Evolutionary conservation across 2,329 filamentous ascomycete species (phyloP), one percentile per base, ranked within the genome.

Genomic region (Neonectria sp.): DNA sequence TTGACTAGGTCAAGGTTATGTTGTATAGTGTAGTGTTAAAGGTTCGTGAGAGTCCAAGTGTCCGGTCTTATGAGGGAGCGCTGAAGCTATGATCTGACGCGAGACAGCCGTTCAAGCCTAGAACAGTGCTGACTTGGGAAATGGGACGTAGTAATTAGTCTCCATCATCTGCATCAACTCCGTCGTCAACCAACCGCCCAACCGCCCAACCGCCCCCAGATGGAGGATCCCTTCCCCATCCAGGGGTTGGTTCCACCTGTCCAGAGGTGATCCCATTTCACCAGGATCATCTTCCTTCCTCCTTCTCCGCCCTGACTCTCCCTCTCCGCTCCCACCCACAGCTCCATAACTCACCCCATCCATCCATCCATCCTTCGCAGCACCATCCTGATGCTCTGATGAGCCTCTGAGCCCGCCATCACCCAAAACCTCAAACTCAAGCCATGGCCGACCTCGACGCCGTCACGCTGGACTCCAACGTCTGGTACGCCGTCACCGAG

Each of bases 401-500:
- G 21, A 40, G 37, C 37, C 37, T 40, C 33, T 1, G 7, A 29
- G 27, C 33, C 11, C 33, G 33, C 11, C 33, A 13, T 35, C 33
- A 35, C 11, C 33, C 13, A 35, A 29, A 21, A 21, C 21, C 21
- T 29, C 31, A 4, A 24, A 17, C 55, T 11, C 27, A 25, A 48
- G 37, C 12, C 55, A 64, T 64, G 55, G 29, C 52, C 57, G 45
- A 68, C 48, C 67, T 71, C 70, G 69, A 66, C 12, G 68, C 73
- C 24, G 75, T 68, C n/a, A 74, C 74, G 43, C 61, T 82, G 40
- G 76, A 82, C 71, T 52, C 75, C 12, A 81, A 82, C 57, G 76
- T 68, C 21, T 82, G 80, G 80, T 81, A 79, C 64, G 73, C 79
- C 48, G 45, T 82, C n/a, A 77, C 74, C 4, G 80, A 82, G 60